These are phyloP conservation scores for Lentinula detonsa DNA, from an alignment of 768 basidiomycete species.

Conservation along the genomic window DNA sequence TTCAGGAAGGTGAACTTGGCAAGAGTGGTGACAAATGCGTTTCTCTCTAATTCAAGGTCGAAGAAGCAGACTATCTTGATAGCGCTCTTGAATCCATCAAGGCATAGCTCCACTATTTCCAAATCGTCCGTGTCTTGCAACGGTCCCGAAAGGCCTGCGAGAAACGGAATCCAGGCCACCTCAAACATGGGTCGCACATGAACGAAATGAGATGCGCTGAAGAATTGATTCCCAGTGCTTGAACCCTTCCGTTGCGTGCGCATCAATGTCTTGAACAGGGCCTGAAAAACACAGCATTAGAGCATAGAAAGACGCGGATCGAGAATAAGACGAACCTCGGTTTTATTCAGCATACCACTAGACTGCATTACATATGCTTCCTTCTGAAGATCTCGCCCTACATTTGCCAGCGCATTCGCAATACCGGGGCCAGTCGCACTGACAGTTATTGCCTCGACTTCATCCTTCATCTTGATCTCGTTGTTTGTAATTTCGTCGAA, in stretches of 20 bases:
- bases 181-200: conserved; percentile 99
- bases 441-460: conserved; percentile 59
- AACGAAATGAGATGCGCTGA: conserved; percentile 92
- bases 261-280: conserved; percentile 89
- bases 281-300: conserved; percentile 36
- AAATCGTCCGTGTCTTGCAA: conserved; percentile 94
- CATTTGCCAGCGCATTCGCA: conserved; percentile 76
- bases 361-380: conserved; percentile 96
- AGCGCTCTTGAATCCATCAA: conserved; percentile 96
- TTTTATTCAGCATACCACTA: conserved; percentile 94
- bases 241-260: conserved; percentile 84
- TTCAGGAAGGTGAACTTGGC: conserved; percentile 97
- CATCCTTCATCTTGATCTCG: conserved; percentile 99
- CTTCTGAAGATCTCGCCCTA: conserved; percentile 91
- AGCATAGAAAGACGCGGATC: not conserved
- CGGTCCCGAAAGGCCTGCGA: conserved; percentile 91
- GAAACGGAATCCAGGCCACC: conserved; percentile 97
- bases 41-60: conserved; percentile 95
- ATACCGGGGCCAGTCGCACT: conserved; percentile 58
- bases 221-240: conserved; percentile 80
- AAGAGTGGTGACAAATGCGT: conserved; percentile 95
- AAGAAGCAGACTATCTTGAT: conserved; percentile 96
- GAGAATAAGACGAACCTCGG: conserved; percentile 55
- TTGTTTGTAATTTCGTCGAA: conserved; percentile 89
- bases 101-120: conserved; percentile 84